Conservation (phyloP, 2,329 filamentous ascomycete species). For the Byssochlamys sp. region DNA sequence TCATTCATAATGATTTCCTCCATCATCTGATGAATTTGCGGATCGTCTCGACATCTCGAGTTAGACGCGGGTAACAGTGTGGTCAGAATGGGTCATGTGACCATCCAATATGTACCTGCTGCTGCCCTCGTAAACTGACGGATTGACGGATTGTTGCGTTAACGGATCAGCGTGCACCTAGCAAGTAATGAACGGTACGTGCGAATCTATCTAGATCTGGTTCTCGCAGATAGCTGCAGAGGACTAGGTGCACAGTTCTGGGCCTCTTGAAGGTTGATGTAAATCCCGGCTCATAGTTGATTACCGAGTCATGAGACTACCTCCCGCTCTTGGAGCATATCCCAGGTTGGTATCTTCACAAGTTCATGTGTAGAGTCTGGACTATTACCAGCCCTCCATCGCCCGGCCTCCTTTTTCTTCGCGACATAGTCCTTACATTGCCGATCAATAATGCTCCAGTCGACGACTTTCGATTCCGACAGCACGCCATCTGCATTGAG, state of each 20-base stretch:
- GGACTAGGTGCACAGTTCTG: background rate
- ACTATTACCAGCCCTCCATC: background rate
- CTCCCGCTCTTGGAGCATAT: background rate
- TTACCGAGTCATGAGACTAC: background rate
- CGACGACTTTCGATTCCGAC: background rate
- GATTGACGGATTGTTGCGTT: background rate
- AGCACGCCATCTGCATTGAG: background rate
- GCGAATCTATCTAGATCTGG: background rate
- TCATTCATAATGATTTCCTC: background rate
- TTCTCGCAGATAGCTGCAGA: background rate
- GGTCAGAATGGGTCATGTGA: background rate
- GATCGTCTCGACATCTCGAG: background rate
- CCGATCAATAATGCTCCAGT: background rate
- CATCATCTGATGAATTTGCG: background rate
- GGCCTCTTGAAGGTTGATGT: background rate
- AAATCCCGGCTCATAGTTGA: background rate
- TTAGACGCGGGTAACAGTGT: background rate
- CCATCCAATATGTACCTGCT: background rate
- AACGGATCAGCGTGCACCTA: background rate
- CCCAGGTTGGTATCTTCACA: background rate
- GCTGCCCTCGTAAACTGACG: background rate
- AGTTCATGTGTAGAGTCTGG: background rate
- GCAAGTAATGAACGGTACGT: background rate
- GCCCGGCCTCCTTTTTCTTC: background rate
- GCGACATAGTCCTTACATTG: background rate